Evolutionary conservation across 768 basidiomycete species (phyloP).

Genomic region (Cyclocybe aegerita): DNA sequence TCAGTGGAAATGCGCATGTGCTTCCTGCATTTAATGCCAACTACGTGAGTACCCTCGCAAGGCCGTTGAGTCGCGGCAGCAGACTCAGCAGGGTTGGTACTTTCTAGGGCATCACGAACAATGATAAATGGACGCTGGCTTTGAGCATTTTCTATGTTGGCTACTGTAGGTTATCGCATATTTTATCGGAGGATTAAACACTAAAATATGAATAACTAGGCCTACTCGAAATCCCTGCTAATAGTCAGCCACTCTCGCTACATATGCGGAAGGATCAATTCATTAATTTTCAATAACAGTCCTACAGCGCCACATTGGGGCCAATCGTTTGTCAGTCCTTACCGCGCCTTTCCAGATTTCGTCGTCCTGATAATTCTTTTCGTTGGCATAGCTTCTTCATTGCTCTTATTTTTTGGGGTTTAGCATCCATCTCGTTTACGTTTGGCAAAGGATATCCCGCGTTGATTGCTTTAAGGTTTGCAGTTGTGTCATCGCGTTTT

Average conservation of each 20-base stretch:
- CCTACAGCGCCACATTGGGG: slow-evolving; percentile 55
- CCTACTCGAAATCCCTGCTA: slow-evolving; percentile 58
- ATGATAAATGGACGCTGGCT: slow-evolving; percentile 56
- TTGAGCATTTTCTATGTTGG: slow-evolving; percentile 62
- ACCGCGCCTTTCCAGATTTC: neutral
- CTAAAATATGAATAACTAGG: slow-evolving; percentile 25
- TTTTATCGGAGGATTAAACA: neutral
- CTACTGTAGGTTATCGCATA: slow-evolving; percentile 39
- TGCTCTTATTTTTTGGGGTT: slow-evolving; percentile 51
- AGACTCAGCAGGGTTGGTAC: neutral
- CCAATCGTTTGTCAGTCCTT: slow-evolving; percentile 49
- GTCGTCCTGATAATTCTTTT: neutral
- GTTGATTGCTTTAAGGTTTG: slow-evolving; percentile 47
- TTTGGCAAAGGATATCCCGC: slow-evolving; percentile 55
- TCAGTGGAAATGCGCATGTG: slow-evolving; percentile 57
- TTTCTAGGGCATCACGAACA: slow-evolving; percentile 45
- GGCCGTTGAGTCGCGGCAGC: neutral
- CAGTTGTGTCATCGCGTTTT: neutral
- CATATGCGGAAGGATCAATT: neutral
- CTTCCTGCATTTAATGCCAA: slow-evolving; percentile 51
- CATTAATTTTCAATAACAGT: slow-evolving; percentile 28
- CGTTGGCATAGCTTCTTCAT: slow-evolving; percentile 47
- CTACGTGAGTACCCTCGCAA: slow-evolving; percentile 33
- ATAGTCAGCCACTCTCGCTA: slow-evolving; percentile 28
- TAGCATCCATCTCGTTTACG: slow-evolving; percentile 49